Evolutionary conservation across 495 filamentous ascomycete species (phyloP), one percentile per base, ranked within the genome.

Genomic region (Thermochaetoides thermophila): DNA sequence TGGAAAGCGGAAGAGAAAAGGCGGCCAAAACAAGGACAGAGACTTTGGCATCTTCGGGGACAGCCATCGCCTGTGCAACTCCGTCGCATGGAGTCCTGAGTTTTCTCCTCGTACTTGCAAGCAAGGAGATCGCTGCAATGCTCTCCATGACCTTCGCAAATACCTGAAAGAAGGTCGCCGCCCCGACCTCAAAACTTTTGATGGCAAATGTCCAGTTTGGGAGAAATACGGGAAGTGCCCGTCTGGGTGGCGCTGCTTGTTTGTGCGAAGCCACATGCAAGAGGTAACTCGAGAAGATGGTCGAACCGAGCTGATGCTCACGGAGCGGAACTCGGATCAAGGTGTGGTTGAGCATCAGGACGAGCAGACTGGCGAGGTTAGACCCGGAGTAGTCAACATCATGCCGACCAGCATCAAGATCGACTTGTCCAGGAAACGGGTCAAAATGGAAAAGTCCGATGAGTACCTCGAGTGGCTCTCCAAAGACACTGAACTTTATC

Each of bases 221-320:
- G 76, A 84, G 43, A 66, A 61, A 7, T 64, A 70, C 17, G 91
- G 89, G 20, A 71, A 61, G 42, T 97, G 89, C 45, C 56, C 61
- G 32, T 68, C 74, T 11, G 89, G 89, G 2, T 97, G 86, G 85
- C 91, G 80, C 46, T 97, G 89, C 52, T 81, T 87, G 9, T 84
- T 92, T 46, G 76, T 81, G 11, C 64, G 63, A 31, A 84, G 79
- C 23, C 89, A 97, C 52, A 81, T 77, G 39, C 64, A 73, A 31
- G 83, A 93, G 55, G 52, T 79, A 17, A 69, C 76, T 31, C 70
- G 59, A 5, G 71, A 71, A 29, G 84, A 89, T 51, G 86, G 84
- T 5, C 68, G 69, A 37, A 81, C 78, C 35, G 87, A 96, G 53
- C 60, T 97, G 22, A 59, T 85, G 7, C 67, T 95, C 22, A 43